A percentile compares a stretch with the other conserved stretches of the same genome.
These are phyloP conservation scores for Phanerochaete carnosa DNA, from an alignment of 768 basidiomycete genomes.

Conservation along the genomic window DNA sequence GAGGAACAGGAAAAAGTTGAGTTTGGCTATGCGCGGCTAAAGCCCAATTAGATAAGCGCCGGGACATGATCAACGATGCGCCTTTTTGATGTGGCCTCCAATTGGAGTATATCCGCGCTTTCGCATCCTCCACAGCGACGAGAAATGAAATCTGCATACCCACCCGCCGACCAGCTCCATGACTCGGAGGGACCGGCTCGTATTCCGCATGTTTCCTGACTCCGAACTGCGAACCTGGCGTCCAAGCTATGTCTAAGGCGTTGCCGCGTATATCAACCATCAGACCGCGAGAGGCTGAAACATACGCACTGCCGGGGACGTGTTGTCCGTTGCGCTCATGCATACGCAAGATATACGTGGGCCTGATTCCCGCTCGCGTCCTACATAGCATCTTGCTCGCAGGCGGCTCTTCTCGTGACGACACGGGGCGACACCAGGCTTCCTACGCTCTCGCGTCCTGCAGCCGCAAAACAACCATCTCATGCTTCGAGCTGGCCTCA, in stretches of 20 bases:
- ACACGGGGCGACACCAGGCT: background rate
- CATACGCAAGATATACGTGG: no score
- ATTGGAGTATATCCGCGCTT: no score
- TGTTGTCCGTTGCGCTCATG: background rate
- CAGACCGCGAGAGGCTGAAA: no score
- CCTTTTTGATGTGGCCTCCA: background rate
- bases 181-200: no score
- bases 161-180: no score
- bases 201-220: no score
- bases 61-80: background rate
- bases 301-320: background rate
- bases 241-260: no score
- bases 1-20: background rate
- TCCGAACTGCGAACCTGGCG: no score
- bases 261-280: no score
- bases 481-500: conserved; percentile 12
- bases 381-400: background rate
- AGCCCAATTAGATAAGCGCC: background rate
- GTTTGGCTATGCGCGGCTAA: background rate
- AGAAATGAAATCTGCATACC: background rate
- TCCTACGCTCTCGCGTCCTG: background rate
- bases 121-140: background rate
- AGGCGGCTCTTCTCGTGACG: background rate
- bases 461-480: background rate
- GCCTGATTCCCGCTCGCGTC: background rate